Evolutionary conservation across 2,329 filamentous ascomycete genomes (phyloP).

Genomic region (Thelonectria olida): DNA sequence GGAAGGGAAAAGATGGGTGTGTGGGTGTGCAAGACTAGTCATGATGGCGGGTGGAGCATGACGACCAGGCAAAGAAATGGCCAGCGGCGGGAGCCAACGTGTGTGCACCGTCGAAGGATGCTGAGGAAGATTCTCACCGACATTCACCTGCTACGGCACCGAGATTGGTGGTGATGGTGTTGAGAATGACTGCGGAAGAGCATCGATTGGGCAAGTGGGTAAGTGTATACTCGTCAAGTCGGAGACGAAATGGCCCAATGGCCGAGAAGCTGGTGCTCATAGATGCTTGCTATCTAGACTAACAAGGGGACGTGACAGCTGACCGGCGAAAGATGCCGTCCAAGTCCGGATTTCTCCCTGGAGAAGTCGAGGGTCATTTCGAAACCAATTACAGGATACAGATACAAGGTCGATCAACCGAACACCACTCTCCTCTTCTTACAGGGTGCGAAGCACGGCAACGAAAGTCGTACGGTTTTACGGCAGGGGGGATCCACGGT

Average conservation of each 20-base stretch:
- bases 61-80: conserved; percentile 6
- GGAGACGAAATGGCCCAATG: too few relatives aligned
- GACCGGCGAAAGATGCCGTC: neutral
- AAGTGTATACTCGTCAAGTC: too few relatives aligned
- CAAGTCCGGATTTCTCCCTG: neutral
- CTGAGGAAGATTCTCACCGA: conserved; percentile 18
- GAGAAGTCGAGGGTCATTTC: too few relatives aligned
- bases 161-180: neutral
- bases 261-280: too few relatives aligned
- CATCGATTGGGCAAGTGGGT: too few relatives aligned
- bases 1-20: neutral
- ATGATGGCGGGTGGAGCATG: conserved; percentile 16
- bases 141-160: conserved; percentile 10
- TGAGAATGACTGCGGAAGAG: neutral
- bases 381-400: too few relatives aligned
- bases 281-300: too few relatives aligned
- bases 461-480: conserved; percentile 19
- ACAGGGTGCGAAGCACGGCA: neutral
- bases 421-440: too few relatives aligned
- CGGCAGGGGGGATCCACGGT: conserved; percentile 15
- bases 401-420: too few relatives aligned
- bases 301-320: too few relatives aligned
- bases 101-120: neutral
- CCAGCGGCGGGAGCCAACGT: neutral
- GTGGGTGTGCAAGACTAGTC: conserved; percentile 7